Percentiles rank a stretch among this genome's conserved stretches.
Conservation (phyloP, 257 asterid species). For the Handroanthus guayacan region DNA sequence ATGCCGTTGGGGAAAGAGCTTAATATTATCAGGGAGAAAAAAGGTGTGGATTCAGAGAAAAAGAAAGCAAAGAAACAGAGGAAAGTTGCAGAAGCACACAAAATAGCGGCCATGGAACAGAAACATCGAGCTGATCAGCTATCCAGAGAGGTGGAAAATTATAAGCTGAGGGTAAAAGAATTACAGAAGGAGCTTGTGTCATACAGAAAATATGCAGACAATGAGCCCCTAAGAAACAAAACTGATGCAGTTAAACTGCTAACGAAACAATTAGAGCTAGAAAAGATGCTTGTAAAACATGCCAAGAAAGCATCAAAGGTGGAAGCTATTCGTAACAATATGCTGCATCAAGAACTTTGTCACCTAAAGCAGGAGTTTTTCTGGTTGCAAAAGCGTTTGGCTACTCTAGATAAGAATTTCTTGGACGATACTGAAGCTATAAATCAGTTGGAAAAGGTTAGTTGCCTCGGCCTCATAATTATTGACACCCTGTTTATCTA, state of each 20-base stretch:
- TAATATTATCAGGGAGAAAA: slow-evolving; percentile 48
- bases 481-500: slow-evolving; percentile 26
- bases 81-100: slow-evolving; percentile 57
- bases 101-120: slow-evolving; percentile 58
- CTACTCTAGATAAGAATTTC: slow-evolving; percentile 53
- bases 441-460: slow-evolving; percentile 69
- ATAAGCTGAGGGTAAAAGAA: slow-evolving; percentile 62
- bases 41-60: slow-evolving; percentile 55
- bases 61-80: slow-evolving; percentile 66
- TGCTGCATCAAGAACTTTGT: slow-evolving; percentile 62
- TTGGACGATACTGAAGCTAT: slow-evolving; percentile 48
- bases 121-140: slow-evolving; percentile 62
- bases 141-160: slow-evolving; percentile 55
- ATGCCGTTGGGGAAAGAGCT: slow-evolving; percentile 55
- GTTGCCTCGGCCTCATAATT: slow-evolving; percentile 44
- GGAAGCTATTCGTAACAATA: slow-evolving; percentile 63
- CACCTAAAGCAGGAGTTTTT: slow-evolving; percentile 61
- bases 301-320: slow-evolving; percentile 66
- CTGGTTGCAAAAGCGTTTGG: slow-evolving; percentile 60
- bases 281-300: slow-evolving; percentile 71
- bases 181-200: slow-evolving; percentile 57
- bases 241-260: slow-evolving; percentile 60
- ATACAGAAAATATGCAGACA: slow-evolving; percentile 37
- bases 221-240: slow-evolving; percentile 47
- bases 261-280: slow-evolving; percentile 69